phyloP scores from a whole-genome alignment of 495 filamentous ascomycete genomes.

The Neurospora sp. region DNA sequence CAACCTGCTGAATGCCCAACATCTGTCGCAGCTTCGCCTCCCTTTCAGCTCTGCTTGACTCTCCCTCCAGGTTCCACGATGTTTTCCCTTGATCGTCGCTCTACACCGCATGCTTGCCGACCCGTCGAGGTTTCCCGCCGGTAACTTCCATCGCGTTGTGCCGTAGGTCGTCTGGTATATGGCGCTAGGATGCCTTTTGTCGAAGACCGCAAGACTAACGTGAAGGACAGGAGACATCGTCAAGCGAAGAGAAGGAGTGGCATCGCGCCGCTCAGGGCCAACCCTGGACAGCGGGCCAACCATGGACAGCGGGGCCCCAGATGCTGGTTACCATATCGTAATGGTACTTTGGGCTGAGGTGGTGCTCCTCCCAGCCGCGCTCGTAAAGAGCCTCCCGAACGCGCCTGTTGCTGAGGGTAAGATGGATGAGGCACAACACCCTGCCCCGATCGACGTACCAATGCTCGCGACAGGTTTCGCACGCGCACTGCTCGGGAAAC shows the following conservation, averaged over 20 bases:
- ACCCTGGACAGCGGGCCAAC: background rate
- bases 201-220: background rate
- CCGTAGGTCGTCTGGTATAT: background rate
- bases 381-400: background rate
- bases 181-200: background rate
- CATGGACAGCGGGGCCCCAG: background rate
- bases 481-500: background rate
- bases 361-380: background rate
- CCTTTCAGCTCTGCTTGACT: background rate
- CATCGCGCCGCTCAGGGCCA: background rate
- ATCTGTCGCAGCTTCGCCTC: background rate
- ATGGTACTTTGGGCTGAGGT: background rate
- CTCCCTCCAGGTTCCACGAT: background rate
- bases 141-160: background rate
- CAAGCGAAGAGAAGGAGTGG: background rate
- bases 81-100: background rate
- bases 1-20: background rate
- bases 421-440: background rate
- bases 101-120: background rate
- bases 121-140: background rate
- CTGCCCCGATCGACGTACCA: background rate
- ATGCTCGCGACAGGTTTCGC: background rate
- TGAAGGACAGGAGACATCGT: background rate
- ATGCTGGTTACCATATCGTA: background rate
- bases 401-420: background rate